Base-by-base conservation (phyloP, 441 rosid genomes). In the Erysimum pusillum region DNA sequence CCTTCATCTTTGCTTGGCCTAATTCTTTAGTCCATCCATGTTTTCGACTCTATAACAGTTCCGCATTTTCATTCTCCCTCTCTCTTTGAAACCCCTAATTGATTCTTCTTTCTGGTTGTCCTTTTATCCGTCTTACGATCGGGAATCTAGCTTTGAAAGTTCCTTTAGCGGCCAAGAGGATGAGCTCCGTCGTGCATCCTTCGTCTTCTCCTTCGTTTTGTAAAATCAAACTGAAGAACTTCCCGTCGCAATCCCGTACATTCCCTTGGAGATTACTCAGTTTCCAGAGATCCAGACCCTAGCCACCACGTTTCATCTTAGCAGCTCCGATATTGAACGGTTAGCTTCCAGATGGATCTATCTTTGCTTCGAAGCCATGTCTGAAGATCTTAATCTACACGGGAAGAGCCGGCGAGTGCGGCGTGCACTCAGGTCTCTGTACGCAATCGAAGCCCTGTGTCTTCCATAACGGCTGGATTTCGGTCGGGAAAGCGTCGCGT, bases 161-260 rank as follows among this genome's bases (percentile, higher is more conserved):
- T 42, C 98, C 97, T 1, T 74, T 83, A 0, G 90, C 95, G 2
- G 70, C 94, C 3, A 90, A 84, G 59, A 88, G 93, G 0, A 82
- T 91, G 4, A 81, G 85, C 68, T 89, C 97, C 67, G 89, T 84
- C 49, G 91, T 94, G 13, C 97, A 92, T 49, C 97, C 97, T 0
- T 86, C 91, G 9, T 86, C 93, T 0, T 83, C 94, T 20, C 97
- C 95, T 0, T 94, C 94, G 76, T 92, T 90, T 76, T 92, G 97
- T 57, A 87, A 85, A 63, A 90, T 94, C 81, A 89, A 87, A 73
- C 89, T 92, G 17, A 89, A 87, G 73, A 79, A 79, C 74, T 90
- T 85, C 76, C 88, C 93, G 1, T 76, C 31, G 80, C 82, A 7
- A 87, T 91, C 34, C 91, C 94, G 58, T 75, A 77, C 85, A 76